A percentile compares a stretch with the other conserved stretches of the same genome.
Evolutionary conservation across 192 early-diverging fungal species (phyloP).

Genomic region (Entophlyctis luteolus): DNA sequence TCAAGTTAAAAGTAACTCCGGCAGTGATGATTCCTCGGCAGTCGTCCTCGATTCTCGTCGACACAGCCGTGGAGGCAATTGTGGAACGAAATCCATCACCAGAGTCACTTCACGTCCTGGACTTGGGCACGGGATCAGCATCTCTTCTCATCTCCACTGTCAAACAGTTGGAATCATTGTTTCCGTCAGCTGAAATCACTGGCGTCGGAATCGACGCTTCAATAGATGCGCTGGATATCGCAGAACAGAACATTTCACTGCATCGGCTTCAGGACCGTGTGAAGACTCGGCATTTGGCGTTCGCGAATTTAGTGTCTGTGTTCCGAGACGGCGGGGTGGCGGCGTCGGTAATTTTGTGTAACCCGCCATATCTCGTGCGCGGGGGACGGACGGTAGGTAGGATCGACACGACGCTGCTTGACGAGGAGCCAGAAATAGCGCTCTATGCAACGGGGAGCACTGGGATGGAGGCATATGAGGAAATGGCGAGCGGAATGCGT

Average conservation of each 20-base stretch:
- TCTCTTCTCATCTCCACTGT: slow-evolving; percentile 15
- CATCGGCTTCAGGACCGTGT: not conserved
- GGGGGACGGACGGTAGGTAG: not conserved
- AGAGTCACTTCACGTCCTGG: not conserved
- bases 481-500: not conserved
- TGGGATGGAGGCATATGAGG: slow-evolving; percentile 10
- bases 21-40: slow-evolving; percentile 17
- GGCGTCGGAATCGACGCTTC: slow-evolving; percentile 18
- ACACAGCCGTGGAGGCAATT: not conserved
- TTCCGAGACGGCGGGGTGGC: not conserved
- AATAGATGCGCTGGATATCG: not conserved
- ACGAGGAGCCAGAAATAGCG: slow-evolving; percentile 1
- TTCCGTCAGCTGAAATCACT: not conserved
- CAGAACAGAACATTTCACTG: not conserved
- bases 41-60: slow-evolving; percentile 4
- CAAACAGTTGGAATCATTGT: not conserved
- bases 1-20: slow-evolving; percentile 16
- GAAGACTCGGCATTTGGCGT: not conserved
- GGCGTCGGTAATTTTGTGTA: not conserved
- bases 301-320: not conserved
- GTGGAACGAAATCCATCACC: not conserved
- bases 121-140: slow-evolving; percentile 19
- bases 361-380: slow-evolving; percentile 5
- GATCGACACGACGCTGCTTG: slow-evolving; percentile 4
- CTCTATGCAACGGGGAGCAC: not conserved